Percentiles rank a stretch among this genome's conserved stretches.
Conservation (phyloP, 139 green algal species). For the Picocystis salinarum region DNA sequence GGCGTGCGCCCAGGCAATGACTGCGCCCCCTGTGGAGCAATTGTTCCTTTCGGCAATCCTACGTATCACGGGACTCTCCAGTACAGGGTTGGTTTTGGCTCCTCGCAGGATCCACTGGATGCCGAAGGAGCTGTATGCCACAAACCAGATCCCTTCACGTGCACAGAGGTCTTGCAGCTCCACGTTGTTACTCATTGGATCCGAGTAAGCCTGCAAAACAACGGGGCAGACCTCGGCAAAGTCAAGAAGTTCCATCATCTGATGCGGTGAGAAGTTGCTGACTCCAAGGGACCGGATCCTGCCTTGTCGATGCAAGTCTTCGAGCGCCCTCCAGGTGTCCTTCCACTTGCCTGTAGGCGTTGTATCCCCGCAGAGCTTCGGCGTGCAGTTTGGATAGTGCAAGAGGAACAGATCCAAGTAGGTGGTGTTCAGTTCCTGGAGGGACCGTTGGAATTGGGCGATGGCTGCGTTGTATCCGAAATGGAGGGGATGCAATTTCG, state of each 20-base stretch:
- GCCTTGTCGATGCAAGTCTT: constrained; percentile 19
- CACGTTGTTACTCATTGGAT: constrained; percentile 6
- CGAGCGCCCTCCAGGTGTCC: constrained; percentile 35
- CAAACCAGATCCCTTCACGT: constrained; percentile 16
- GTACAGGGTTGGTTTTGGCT: constrained; percentile 27
- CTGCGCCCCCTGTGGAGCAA: constrained; percentile 25
- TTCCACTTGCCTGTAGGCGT: constrained; percentile 19
- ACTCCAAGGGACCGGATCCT: constrained; percentile 34
- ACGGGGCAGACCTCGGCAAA: constrained; percentile 30
- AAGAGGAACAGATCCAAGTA: constrained; percentile 67
- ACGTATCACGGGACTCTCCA: constrained; percentile 14
- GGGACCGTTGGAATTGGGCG: constrained; percentile 9
- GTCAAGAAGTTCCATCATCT: constrained; percentile 39
- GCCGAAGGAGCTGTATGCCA: constrained; percentile 46
- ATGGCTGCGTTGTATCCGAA: constrained; percentile 14
- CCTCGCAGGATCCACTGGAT: constrained; percentile 37
- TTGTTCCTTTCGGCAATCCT: constrained; percentile 6
- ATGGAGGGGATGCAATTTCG: constrained; percentile 59
- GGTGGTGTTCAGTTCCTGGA: constrained; percentile 29
- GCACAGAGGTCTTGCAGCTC: constrained; percentile 26
- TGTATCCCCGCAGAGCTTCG: constrained; percentile 23
- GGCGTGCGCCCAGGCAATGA: constrained; percentile 47
- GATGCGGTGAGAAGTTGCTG: constrained; percentile 46
- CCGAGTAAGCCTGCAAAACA: constrained; percentile 36
- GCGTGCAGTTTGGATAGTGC: constrained; percentile 60